phyloP scores from a whole-genome alignment of 192 early-diverging fungal species.

The Jimgerdemannia flammicorona region DNA sequence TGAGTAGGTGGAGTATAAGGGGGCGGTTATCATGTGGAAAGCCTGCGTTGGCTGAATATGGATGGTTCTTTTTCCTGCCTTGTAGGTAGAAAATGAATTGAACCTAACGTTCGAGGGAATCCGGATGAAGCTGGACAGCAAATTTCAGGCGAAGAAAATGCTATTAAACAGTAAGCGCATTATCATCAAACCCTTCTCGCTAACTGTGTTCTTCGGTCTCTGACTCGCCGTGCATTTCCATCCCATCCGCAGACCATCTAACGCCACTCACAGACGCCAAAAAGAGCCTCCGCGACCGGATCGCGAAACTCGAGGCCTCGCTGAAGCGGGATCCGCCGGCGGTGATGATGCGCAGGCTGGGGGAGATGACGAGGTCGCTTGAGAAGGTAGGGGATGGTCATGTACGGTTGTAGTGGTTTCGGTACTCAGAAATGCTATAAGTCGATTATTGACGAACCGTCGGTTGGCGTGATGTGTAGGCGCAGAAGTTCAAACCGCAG shows the following conservation, averaged over 20 bases:
- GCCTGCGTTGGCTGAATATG: too few species aligned
- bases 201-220: too few species aligned
- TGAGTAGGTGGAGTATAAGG: too few species aligned
- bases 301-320: neutral
- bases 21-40: too few species aligned
- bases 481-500: neutral
- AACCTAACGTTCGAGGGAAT: too few species aligned
- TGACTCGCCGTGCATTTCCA: neutral
- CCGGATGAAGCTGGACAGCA: too few species aligned
- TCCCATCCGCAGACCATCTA: neutral
- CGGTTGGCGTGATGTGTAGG: neutral
- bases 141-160: too few species aligned
- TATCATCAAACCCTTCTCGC: too few species aligned
- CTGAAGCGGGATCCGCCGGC: neutral
- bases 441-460: too few species aligned
- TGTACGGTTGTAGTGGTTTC: neutral
- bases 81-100: too few species aligned
- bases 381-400: neutral
- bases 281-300: neutral
- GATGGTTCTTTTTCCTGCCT: too few species aligned
- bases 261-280: neutral
- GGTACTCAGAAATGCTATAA: neutral
- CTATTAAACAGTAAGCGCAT: too few species aligned
- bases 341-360: neutral
- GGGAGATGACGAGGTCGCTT: neutral